Percentiles rank a stretch among this genome's conserved stretches.
These are phyloP conservation scores for Collybiopsis confluens DNA, from an alignment of 768 basidiomycete genomes.

Conservation along the genomic window DNA sequence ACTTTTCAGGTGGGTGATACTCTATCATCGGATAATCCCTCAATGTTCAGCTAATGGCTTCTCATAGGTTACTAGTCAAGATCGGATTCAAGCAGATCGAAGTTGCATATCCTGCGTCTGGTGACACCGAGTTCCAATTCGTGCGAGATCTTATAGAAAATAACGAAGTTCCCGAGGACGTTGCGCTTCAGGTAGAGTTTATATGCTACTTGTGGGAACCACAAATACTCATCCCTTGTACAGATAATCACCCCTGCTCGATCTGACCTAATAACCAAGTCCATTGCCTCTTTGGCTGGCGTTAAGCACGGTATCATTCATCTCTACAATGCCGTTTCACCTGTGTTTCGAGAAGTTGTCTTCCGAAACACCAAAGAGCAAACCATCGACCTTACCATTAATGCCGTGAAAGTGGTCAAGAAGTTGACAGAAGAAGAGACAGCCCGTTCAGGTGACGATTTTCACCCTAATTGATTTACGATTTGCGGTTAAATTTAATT, in stretches of 20 bases:
- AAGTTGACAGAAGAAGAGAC: conserved; percentile 66
- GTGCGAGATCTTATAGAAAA: conserved; percentile 67
- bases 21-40: neutral
- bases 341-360: conserved; percentile 73
- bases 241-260: conserved; percentile 80
- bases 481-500: neutral
- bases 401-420: conserved; percentile 67
- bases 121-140: conserved; percentile 75
- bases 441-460: conserved; percentile 43
- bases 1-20: conserved; percentile 37
- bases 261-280: conserved; percentile 70
- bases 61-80: conserved; percentile 65
- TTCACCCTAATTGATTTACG: neutral
- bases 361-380: conserved; percentile 74
- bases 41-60: conserved; percentile 55
- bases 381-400: conserved; percentile 66
- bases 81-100: conserved; percentile 87
- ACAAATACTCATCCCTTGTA: neutral
- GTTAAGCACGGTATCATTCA: conserved; percentile 77
- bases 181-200: conserved; percentile 68
- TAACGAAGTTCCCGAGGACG: conserved; percentile 65
- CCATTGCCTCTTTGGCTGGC: conserved; percentile 72
- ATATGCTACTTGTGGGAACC: neutral
- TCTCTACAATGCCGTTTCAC: conserved; percentile 82
- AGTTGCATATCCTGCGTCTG: conserved; percentile 79